Evolutionary conservation across 805 yeast genomes (phyloP), one percentile per base, ranked within the genome.

Genomic region (Candida jianshihensis): DNA sequence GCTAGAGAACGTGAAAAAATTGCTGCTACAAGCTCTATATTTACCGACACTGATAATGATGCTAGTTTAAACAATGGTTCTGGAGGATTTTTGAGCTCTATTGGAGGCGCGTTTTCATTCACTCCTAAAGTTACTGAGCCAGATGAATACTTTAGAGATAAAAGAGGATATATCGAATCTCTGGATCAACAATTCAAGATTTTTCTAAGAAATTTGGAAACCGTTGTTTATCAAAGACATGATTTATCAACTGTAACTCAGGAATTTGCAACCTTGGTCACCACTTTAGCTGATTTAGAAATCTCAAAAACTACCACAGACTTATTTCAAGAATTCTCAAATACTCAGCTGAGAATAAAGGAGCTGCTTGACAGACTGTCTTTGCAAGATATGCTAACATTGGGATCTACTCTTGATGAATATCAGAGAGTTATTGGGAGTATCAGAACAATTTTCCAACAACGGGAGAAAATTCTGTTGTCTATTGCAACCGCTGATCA

Each of bases 371-470:
- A 79, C 44, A 72, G 96, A 42, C 78, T 82, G 42, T 79, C 87
- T 40, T 59, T 83, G 59, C 95, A 86, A 56, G 97, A 90, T 47
- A 75, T 88, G 50, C 63, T 90, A 43, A 87, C 96, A 0, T 62
- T 90, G 32, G 95, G 95, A 2, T 74, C 83, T 19, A 85, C 95
- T 1, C 64, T 90, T 27, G 96, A 90, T 54, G 97, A 89, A 54
- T 89, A 92, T 55, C 65, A 79, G 33, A 71, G 97, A 34, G 64
- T 80, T 13, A 75, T 89, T 19, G 79, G 82, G 9, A 84, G 95
- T 20, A 73, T 87, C 22, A 73, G 81, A 44, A 71, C 76, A 31
- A 77, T 84, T 5, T 80, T 89, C 46, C 78, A 77, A 32, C 87
- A 86, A 39, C 71, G 97, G 46, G 70, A 75, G 39, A 83, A 78